Conservation (phyloP, 352 stramenopile species). For the Globisporangium viniferum region DNA sequence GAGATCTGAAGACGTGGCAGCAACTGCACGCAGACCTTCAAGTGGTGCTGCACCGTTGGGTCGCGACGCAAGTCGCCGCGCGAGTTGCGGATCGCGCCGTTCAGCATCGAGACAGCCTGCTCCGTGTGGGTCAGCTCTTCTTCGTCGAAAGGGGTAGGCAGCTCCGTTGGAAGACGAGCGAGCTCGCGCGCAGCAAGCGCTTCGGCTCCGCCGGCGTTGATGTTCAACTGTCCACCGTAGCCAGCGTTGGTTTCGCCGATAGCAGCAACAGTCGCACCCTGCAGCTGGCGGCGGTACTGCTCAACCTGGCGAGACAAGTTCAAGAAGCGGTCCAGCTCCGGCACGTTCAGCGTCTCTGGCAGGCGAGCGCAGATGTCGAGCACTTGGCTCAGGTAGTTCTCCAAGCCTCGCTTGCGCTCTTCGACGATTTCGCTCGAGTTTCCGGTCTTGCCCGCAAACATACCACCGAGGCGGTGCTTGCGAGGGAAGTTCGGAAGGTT, state of each 20-base stretch:
- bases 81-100: slow-evolving; percentile 76
- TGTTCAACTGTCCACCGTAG: slow-evolving; percentile 47
- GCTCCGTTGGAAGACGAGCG: slow-evolving; percentile 71
- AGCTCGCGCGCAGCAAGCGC: slow-evolving; percentile 77
- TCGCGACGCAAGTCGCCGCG: slow-evolving; percentile 79
- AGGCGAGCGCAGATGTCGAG: slow-evolving; percentile 80
- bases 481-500: slow-evolving; percentile 69
- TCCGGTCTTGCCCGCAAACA: slow-evolving; percentile 82
- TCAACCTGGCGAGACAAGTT: slow-evolving; percentile 85
- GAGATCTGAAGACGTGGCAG: slow-evolving; percentile 83
- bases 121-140: slow-evolving; percentile 85
- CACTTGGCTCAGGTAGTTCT: slow-evolving; percentile 82
- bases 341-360: slow-evolving; percentile 76
- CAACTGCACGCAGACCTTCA: slow-evolving; percentile 86
- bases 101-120: slow-evolving; percentile 72
- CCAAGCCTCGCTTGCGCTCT: slow-evolving; percentile 76
- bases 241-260: slow-evolving; percentile 14
- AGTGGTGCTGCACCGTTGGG: slow-evolving; percentile 75
- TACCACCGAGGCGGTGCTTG: slow-evolving; percentile 81
- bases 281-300: slow-evolving; percentile 74
- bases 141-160: slow-evolving; percentile 82
- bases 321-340: slow-evolving; percentile 83
- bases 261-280: slow-evolving; percentile 26
- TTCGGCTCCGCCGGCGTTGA: slow-evolving; percentile 70
- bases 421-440: slow-evolving; percentile 87